A percentile compares a stretch with the other conserved stretches of the same genome.
phyloP scores from a whole-genome alignment of 257 asterid species.

The Knoxia roxburghii region DNA sequence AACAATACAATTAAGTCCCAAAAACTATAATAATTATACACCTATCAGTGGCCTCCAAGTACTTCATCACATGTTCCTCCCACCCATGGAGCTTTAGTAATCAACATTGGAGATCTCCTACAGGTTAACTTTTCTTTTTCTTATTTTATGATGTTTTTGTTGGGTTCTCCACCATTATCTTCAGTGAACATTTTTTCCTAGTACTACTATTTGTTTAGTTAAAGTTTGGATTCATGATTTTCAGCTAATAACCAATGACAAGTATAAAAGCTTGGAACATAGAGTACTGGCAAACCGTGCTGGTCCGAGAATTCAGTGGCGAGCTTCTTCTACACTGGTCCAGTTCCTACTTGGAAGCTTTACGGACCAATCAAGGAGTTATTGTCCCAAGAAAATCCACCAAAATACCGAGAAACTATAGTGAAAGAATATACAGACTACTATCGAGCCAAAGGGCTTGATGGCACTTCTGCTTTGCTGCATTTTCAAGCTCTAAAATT shows the following conservation, averaged over 20 bases:
- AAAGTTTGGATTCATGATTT: background rate
- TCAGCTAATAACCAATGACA: conserved; percentile 64
- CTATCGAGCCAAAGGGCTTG: conserved; percentile 42
- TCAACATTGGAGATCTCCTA: conserved; percentile 60
- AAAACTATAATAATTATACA: too few relatives aligned
- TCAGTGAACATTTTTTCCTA: background rate
- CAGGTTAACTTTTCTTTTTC: conserved; percentile 35
- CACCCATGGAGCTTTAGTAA: conserved; percentile 40
- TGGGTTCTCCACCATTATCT: too few relatives aligned
- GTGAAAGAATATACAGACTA: conserved; percentile 38
- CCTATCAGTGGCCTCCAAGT: conserved; percentile 65
- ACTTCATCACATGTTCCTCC: conserved; percentile 40
- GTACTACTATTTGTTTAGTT: background rate
- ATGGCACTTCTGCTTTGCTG: conserved; percentile 39
- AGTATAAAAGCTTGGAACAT: conserved; percentile 47
- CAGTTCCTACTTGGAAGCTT: conserved; percentile 22
- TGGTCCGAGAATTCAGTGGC: conserved; percentile 70
- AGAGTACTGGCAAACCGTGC: conserved; percentile 44
- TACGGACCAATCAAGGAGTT: conserved; percentile 57
- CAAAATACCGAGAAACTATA: conserved; percentile 49
- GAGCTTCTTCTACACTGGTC: conserved; percentile 48
- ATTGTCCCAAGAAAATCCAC: conserved; percentile 39
- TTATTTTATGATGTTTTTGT: too few relatives aligned
- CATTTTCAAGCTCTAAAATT: conserved; percentile 47
- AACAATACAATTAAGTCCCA: too few relatives aligned